These are phyloP conservation scores for Metschnikowia lachancei DNA, from an alignment of 805 yeast species.

Conservation along the genomic window DNA sequence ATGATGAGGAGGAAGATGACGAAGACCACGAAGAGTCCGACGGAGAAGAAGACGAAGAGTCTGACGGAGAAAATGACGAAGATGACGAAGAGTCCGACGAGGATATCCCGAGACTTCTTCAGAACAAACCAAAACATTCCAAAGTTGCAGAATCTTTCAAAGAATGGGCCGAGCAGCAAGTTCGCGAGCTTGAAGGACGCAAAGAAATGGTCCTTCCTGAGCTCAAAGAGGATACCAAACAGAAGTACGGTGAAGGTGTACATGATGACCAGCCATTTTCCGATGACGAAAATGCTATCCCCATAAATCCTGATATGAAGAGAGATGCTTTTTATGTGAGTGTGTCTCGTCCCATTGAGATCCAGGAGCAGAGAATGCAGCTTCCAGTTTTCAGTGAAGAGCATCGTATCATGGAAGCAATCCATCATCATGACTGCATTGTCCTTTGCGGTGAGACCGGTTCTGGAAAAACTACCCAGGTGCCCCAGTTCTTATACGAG, in stretches of 20 bases:
- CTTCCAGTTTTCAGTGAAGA: conserved; percentile 91
- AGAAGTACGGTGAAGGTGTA: conserved; percentile 56
- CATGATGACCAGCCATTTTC: conserved; percentile 52
- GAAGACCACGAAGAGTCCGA: conserved; percentile 30
- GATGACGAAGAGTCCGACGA: conserved; percentile 31
- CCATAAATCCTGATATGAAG: conserved; percentile 49
- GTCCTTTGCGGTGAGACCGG: conserved; percentile 98
- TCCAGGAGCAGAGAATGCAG: conserved; percentile 65
- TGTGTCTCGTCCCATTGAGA: conserved; percentile 60
- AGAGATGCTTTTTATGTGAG: conserved; percentile 68
- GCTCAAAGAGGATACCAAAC: conserved; percentile 47
- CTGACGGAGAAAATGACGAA: conserved; percentile 29
- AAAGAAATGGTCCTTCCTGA: conserved; percentile 43
- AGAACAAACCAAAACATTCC: conserved; percentile 45
- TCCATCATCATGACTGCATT: conserved; percentile 86
- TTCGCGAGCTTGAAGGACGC: conserved; percentile 61
- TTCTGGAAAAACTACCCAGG: conserved; percentile 97
- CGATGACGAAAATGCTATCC: conserved; percentile 57
- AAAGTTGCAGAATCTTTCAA: conserved; percentile 59
- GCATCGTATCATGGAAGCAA: conserved; percentile 91
- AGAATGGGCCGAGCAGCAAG: conserved; percentile 82
- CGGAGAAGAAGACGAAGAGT: conserved; percentile 25
- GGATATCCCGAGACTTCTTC: conserved; percentile 33
- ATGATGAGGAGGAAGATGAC: conserved; percentile 29
- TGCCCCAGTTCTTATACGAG: conserved; percentile 93